These are phyloP conservation scores for Dinochytrium kinnereticum DNA, from an alignment of 371 early-diverging fungal species.

Conservation along the genomic window DNA sequence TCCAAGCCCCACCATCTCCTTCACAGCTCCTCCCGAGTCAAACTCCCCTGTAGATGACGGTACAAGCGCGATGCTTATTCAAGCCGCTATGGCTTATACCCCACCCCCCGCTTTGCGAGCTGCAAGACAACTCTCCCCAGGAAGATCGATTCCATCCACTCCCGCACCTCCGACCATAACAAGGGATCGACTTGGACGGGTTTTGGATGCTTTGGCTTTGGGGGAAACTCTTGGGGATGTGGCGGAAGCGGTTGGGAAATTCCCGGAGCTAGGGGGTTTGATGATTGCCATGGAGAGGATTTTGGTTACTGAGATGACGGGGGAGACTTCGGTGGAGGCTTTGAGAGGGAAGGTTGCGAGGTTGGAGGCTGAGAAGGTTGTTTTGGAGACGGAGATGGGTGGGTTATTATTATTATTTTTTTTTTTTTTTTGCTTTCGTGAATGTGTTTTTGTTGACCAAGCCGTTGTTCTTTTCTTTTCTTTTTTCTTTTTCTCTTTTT, in stretches of 20 bases:
- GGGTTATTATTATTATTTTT: not conserved
- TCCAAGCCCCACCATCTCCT: not conserved
- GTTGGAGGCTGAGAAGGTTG: slow-evolving; percentile 25
- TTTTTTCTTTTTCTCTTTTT: too few species aligned
- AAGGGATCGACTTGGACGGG: not conserved
- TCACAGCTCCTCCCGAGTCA: not conserved
- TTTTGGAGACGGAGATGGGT: slow-evolving; percentile 21
- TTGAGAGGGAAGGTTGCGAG: slow-evolving; percentile 12
- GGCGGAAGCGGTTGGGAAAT: not conserved
- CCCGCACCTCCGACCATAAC: not conserved
- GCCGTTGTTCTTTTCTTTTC: too few species aligned
- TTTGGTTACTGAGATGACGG: slow-evolving; percentile 4
- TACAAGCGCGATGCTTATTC: not conserved
- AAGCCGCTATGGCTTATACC: not conserved
- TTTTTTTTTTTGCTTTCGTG: not conserved
- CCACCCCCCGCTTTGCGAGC: not conserved
- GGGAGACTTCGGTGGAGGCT: slow-evolving; percentile 25
- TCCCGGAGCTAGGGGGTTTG: too few species aligned
- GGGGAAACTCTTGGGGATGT: slow-evolving; percentile 10
- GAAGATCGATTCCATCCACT: not conserved
- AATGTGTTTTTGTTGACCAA: not conserved
- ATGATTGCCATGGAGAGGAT: not conserved
- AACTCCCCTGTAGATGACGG: not conserved
- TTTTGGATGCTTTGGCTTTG: not conserved
- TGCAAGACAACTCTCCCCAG: not conserved